A percentile compares a stretch with the other conserved stretches of the same genome.
Evolutionary conservation across 192 early-diverging fungal genomes (phyloP).

Genomic region (Mortierella claussenii): DNA sequence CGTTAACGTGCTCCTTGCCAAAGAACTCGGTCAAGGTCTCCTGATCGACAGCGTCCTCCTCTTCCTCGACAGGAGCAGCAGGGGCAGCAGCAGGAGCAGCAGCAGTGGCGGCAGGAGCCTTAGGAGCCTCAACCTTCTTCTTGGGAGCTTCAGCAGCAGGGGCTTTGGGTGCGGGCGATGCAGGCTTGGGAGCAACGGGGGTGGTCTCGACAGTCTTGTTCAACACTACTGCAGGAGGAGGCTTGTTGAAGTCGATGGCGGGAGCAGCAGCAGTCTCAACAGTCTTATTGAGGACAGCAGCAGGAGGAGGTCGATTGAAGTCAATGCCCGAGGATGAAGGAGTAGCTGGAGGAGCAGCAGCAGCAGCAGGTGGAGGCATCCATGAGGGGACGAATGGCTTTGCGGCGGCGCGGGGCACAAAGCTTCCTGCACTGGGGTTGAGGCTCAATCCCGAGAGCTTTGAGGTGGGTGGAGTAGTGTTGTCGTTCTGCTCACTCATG

Average conservation of each 20-base stretch:
- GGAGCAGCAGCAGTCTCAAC: slow-evolving; percentile 26
- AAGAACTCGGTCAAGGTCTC: slow-evolving; percentile 75
- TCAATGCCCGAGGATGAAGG: slow-evolving; percentile 33
- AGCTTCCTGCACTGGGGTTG: slow-evolving; percentile 72
- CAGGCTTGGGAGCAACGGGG: slow-evolving; percentile 41
- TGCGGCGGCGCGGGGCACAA: slow-evolving; percentile 74
- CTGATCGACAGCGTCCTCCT: slow-evolving; percentile 64
- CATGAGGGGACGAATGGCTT: slow-evolving; percentile 80
- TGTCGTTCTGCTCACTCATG: slow-evolving; percentile 54
- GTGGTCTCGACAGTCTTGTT: slow-evolving; percentile 40
- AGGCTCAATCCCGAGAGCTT: slow-evolving; percentile 66
- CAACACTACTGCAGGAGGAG: slow-evolving; percentile 36
- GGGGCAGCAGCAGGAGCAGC: slow-evolving; percentile 39
- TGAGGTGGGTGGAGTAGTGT: slow-evolving; percentile 29
- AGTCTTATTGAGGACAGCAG: slow-evolving; percentile 45
- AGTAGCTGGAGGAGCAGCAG: slow-evolving; percentile 53
- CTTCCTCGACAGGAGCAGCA: slow-evolving; percentile 57
- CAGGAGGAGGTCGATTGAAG: slow-evolving; percentile 37
- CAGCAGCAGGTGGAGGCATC: slow-evolving; percentile 56
- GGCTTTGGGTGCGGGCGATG: slow-evolving; percentile 27
- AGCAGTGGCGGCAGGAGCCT: slow-evolving; percentile 21
- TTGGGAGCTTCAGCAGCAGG: slow-evolving; percentile 20
- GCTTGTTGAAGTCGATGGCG: slow-evolving; percentile 13
- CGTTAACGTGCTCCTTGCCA: slow-evolving; percentile 95
- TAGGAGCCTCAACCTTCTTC: slow-evolving; percentile 36